These are phyloP conservation scores for Gossypium davidsonii DNA, from an alignment of 441 rosid species.

Conservation along the genomic window DNA sequence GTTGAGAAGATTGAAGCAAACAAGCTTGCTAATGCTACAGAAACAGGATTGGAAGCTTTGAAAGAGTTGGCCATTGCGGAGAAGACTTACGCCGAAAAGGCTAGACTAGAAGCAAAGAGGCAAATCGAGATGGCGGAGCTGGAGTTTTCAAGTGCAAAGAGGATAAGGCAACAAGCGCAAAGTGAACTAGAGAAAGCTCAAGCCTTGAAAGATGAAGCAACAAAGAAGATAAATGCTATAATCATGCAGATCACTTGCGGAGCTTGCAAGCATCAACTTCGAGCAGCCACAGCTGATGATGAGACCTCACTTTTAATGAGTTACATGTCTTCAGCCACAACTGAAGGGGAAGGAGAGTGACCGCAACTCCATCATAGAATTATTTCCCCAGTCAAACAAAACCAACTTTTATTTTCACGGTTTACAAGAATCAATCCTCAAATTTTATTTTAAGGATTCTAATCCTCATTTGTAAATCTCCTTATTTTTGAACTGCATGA, in stretches of 20 bases:
- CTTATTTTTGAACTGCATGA: conserved; percentile 18
- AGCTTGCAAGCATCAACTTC: conserved; percentile 70
- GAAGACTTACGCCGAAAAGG: conserved; percentile 74
- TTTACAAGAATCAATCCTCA: too few species aligned
- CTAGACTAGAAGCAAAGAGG: conserved; percentile 65
- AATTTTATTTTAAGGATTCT: too few species aligned
- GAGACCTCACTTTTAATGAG: conserved; percentile 76
- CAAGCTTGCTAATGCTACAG: conserved; percentile 5
- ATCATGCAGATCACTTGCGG: conserved; percentile 81
- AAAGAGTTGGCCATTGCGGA: conserved; percentile 65
- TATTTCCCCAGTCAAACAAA: neutral
- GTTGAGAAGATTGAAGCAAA: conserved; percentile 4
- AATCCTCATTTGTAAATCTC: neutral
- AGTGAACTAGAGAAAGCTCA: conserved; percentile 77
- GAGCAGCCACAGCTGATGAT: conserved; percentile 34
- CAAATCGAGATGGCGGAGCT: conserved; percentile 86
- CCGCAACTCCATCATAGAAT: neutral
- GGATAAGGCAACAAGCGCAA: conserved; percentile 82
- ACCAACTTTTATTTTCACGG: neutral
- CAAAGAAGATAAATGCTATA: conserved; percentile 58
- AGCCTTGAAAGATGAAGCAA: conserved; percentile 59
- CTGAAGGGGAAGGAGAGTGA: conserved; percentile 61
- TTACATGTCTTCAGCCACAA: conserved; percentile 84
- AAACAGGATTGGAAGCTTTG: conserved; percentile 24
- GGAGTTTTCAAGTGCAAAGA: conserved; percentile 72